Evolutionary conservation across 2,329 filamentous ascomycete genomes (phyloP).

Genomic region (Blumeria graminis): DNA sequence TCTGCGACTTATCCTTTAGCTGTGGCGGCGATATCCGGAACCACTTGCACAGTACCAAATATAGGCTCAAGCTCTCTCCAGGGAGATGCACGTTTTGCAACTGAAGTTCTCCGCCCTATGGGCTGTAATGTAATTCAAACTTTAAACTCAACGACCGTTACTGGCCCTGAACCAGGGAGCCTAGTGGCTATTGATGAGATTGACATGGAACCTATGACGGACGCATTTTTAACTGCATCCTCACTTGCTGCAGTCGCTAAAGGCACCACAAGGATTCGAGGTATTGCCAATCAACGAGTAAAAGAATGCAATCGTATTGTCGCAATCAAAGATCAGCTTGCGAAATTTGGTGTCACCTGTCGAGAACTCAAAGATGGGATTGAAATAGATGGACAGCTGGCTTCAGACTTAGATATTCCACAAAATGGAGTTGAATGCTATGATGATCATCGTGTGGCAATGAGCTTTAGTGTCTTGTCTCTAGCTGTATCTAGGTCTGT

Average conservation of each 20-base stretch:
- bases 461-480: conserved; percentile 88
- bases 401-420: conserved; percentile 26
- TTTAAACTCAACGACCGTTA: conserved; percentile 70
- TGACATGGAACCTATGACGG: conserved; percentile 98
- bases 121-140: conserved; percentile 77
- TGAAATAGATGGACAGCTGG: conserved; percentile 33
- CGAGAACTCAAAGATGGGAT: conserved; percentile 89
- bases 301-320: conserved; percentile 95
- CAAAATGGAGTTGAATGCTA: conserved; percentile 65
- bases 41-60: conserved; percentile 86
- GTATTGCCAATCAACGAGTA: conserved; percentile 91
- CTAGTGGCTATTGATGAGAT: conserved; percentile 58
- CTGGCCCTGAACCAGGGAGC: conserved; percentile 51
- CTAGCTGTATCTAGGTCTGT: conserved; percentile 46
- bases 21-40: conserved; percentile 84
- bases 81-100: conserved; percentile 81
- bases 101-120: conserved; percentile 79
- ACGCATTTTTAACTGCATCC: conserved; percentile 88
- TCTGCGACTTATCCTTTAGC: conserved; percentile 91
- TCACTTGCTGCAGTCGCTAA: conserved; percentile 75
- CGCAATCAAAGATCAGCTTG: conserved; percentile 85
- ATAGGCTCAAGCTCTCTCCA: conserved; percentile 83
- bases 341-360: conserved; percentile 75
- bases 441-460: conserved; percentile 90
- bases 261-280: conserved; percentile 64